Evolutionary conservation across 441 rosid genomes (phyloP).

Genomic region (Euphorbia schlechtendalii): DNA sequence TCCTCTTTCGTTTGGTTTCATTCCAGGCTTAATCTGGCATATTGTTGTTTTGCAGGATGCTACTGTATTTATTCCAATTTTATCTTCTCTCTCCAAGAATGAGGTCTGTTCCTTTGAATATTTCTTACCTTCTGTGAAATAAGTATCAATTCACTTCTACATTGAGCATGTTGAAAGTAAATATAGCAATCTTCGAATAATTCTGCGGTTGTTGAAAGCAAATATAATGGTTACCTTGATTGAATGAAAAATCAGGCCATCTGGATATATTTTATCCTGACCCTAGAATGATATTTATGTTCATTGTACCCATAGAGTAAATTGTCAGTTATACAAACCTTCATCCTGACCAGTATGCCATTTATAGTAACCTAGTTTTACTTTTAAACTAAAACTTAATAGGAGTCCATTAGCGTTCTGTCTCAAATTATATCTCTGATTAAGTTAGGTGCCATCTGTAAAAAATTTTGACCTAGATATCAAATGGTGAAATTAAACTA

Average conservation of each 20-base stretch:
- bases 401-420: background rate
- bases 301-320: background rate
- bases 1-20: conserved; percentile 11
- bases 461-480: background rate
- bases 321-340: background rate
- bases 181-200: background rate
- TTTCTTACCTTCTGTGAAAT: conserved; percentile 9
- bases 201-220: background rate
- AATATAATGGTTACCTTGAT: background rate
- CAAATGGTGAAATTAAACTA: background rate
- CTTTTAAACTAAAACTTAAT: too few species aligned
- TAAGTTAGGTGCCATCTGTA: background rate
- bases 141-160: background rate
- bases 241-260: too few species aligned
- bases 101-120: conserved; percentile 49
- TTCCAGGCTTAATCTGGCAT: conserved; percentile 4
- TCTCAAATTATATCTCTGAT: background rate
- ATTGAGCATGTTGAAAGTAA: background rate
- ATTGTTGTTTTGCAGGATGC: conserved; percentile 68
- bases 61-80: conserved; percentile 89
- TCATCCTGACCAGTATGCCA: background rate
- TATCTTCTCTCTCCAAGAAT: conserved; percentile 85
- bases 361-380: background rate
- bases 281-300: background rate
- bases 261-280: too few species aligned